Evolutionary conservation across 768 basidiomycete genomes (phyloP), one percentile per base, ranked within the genome.

Genomic region (Leccinum pellstonianum): DNA sequence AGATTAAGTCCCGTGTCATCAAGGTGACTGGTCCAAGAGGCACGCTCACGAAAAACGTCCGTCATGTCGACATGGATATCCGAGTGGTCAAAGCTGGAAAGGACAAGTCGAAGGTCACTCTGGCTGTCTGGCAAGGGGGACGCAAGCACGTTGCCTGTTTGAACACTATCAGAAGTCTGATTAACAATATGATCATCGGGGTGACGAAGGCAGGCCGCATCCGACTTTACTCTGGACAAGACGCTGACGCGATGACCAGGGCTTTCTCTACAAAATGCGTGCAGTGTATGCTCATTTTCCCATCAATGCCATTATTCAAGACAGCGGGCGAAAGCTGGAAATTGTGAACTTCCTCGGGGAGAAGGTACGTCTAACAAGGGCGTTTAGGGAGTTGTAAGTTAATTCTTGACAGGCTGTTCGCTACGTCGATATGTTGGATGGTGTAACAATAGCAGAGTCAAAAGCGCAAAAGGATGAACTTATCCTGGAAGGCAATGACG

Each of bases 251-350:
- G 11, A 25, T 14, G 50, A 55, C 47, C 66, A 95, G 95, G 97
- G 97, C 63, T 99, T 98, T 87, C 86, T 87, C 69, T 99, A 99
- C 86, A 99, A 98, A 89, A 98, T 99, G 96, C 93, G 95, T 68
- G 85, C 94, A 27, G 97, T 99, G 55, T 99, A 98, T 73, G 97
- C 97, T 68, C 97, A 99, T 82, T 99, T 99, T 83, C 97, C 97
- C 62, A 97, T 99, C 84, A 99, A 99, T 82, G 89, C 90, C 75
- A 96, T 97, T 75, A 92, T 96, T 70, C 87, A 91, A 74, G 86
- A 91, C 8, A 75, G 75, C 60, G 93, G 91, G 55, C 74, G 70
- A 41, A 76, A 84, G 52, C 77, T 95, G 51, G 95, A 96, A 75
- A 96, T 97, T 76, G 90, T 95, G 64, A 96, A 95, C 79, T 95